Evolutionary conservation across 2,329 filamentous ascomycete species (phyloP), one percentile per base, ranked within the genome.

Genomic region (Colletotrichum acutatum): DNA sequence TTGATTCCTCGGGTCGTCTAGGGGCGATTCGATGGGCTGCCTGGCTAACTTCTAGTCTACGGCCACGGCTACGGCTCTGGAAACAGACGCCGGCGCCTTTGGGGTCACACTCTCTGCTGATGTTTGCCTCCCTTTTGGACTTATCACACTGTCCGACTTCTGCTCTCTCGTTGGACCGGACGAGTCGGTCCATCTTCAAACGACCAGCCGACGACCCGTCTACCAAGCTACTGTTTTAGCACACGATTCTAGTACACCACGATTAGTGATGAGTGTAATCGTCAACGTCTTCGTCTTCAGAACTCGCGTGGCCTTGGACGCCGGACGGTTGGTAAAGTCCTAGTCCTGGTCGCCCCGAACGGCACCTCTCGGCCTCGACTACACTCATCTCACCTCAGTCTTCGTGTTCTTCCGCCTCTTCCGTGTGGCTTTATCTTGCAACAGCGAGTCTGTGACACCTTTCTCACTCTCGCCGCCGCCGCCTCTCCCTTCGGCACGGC

Each of bases 401-500:
- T 16, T 58, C 26, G 8, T 58, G 9, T 58, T 34, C 16, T 30
- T 32, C 42, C 42, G 42, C 59, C 37, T 54, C 65, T 66, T 9
- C 52, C 62, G n/a, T 8, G 52, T 42, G 68, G 68, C 62, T 66
- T 22, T 49, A 26, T 58, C 12, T 34, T 4, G 5, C 37, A 9
- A 7, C 37, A 16, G 37, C 16, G 14, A 42, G 37, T 16, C n/a
- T 60, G 16, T 62, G 2, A 49, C 30, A 11, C 24, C 42, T 11
- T 11, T 22, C 42, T 14, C 12, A 8, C 19, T 9, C 16, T n/a
- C 46, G 28, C 19, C 22, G 6, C 22, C n/a, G 4, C 28, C 14
- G 57, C 22, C 32, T 60, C 37, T 19, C 37, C 57, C 34, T 9
- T 62, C 66, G 66, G 66, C 59, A 69, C 52, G 66, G 66, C 66